Percentiles rank a stretch among this genome's conserved stretches.
Conservation (phyloP, 2,329 filamentous ascomycete genomes). For the Penicillium verrucosum region DNA sequence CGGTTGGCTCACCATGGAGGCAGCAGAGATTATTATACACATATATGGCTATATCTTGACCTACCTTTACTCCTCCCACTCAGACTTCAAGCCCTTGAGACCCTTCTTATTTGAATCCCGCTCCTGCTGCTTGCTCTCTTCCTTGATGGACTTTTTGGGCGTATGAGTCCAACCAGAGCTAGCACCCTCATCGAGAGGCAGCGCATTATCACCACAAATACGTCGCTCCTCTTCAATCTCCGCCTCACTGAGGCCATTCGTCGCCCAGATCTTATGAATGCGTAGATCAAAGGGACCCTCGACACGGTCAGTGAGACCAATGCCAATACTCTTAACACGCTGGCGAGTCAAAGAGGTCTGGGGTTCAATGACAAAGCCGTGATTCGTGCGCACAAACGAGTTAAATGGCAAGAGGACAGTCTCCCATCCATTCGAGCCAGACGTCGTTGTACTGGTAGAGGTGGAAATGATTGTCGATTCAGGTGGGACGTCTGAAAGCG, state of each 20-base stretch:
- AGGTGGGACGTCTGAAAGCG: conserved; percentile 40
- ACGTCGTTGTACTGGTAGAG: conserved; percentile 45
- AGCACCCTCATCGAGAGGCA: conserved; percentile 38
- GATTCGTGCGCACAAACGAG: conserved; percentile 92
- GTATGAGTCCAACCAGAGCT: conserved; percentile 26
- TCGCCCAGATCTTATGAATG: conserved; percentile 86
- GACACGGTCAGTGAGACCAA: conserved; percentile 84
- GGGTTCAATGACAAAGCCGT: conserved; percentile 87
- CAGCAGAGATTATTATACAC: conserved; percentile 7
- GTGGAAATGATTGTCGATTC: conserved; percentile 35
- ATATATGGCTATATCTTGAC: neutral
- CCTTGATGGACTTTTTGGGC: neutral
- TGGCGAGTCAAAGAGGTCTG: conserved; percentile 85
- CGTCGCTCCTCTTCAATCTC: conserved; percentile 41
- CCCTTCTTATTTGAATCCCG: conserved; percentile 30
- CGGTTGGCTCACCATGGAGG: neutral
- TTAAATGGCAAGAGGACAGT: conserved; percentile 87
- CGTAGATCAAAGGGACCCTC: conserved; percentile 84
- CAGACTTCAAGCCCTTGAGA: conserved; percentile 34
- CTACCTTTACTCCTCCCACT: conserved; percentile 31
- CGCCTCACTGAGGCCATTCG: conserved; percentile 59
- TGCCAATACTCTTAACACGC: conserved; percentile 78
- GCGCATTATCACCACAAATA: conserved; percentile 40
- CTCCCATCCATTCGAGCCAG: conserved; percentile 83
- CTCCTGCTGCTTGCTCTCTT: conserved; percentile 10